Evolutionary conservation across 495 filamentous ascomycete species (phyloP).

Genomic region (Neurospora tetrasperma): DNA sequence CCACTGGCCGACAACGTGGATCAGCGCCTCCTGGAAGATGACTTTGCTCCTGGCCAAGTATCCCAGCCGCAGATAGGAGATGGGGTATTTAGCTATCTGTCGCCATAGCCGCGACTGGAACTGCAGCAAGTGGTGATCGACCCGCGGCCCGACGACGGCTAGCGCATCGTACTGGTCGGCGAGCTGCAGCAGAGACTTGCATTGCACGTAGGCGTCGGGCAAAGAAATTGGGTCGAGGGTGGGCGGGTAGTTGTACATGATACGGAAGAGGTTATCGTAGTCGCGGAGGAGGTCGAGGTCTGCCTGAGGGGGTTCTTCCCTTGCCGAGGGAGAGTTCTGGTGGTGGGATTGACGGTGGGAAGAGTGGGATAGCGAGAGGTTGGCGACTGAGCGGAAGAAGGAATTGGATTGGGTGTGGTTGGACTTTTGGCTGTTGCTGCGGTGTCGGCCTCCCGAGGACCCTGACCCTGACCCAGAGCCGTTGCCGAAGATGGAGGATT

Average conservation of each 20-base stretch:
- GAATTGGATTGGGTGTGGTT: constrained; percentile 46
- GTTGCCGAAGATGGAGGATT: constrained; percentile 33
- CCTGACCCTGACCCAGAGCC: constrained; percentile 12
- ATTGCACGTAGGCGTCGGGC: constrained; percentile 81
- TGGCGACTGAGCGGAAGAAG: constrained; percentile 83
- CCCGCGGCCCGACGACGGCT: constrained; percentile 73
- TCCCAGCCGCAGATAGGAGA: constrained; percentile 80
- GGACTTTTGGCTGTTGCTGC: constrained; percentile 19
- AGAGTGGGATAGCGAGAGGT: constrained; percentile 44
- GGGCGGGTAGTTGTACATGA: constrained; percentile 87
- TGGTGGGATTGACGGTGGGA: constrained; percentile 13
- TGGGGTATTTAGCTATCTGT: constrained; percentile 89
- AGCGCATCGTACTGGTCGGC: constrained; percentile 91
- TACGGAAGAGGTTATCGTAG: constrained; percentile 86
- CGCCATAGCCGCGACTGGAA: constrained; percentile 85
- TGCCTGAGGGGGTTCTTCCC: constrained; percentile 25
- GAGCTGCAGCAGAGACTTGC: constrained; percentile 72
- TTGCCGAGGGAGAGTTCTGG: constrained; percentile 16
- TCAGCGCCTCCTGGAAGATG: constrained; percentile 81
- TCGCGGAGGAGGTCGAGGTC: constrained; percentile 68
- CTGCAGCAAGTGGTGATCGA: constrained; percentile 84
- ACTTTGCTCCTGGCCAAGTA: constrained; percentile 74
- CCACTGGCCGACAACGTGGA: constrained; percentile 91
- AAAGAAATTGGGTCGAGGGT: constrained; percentile 73
- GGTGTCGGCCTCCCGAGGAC: constrained; percentile 18